These are phyloP conservation scores for Passalora sequoiae DNA, from an alignment of 2,329 filamentous ascomycete genomes.

Conservation along the genomic window DNA sequence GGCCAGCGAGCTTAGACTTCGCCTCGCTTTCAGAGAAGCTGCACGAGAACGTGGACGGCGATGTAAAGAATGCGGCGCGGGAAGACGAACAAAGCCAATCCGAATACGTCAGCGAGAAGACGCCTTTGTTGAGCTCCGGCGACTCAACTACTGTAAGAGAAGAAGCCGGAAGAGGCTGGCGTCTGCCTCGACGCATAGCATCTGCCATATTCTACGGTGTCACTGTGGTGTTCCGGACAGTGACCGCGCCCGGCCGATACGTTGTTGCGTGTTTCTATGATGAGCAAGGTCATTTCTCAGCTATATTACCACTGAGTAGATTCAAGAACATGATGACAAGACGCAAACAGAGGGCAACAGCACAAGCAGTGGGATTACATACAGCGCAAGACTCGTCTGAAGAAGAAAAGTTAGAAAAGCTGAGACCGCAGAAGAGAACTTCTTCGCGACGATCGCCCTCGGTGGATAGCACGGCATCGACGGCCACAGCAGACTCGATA, in stretches of 20 bases:
- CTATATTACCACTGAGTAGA: constrained; percentile 66
- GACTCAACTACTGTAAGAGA: constrained; percentile 9
- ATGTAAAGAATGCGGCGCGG: constrained; percentile 17
- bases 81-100: constrained; percentile 17
- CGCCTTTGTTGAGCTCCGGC: constrained; percentile 54
- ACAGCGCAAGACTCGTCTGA: constrained; percentile 30
- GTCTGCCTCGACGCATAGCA: constrained; percentile 54
- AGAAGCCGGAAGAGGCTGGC: constrained; percentile 18
- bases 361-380: constrained; percentile 29
- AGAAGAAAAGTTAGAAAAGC: constrained; percentile 26
- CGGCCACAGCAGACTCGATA: constrained; percentile 61
- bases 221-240: constrained; percentile 69
- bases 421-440: constrained; percentile 27
- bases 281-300: constrained; percentile 70
- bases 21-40: constrained; percentile 27
- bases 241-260: constrained; percentile 76
- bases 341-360: constrained; percentile 30
- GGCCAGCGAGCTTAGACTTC: constrained; percentile 15
- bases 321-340: constrained; percentile 48
- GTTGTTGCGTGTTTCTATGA: constrained; percentile 79
- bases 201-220: constrained; percentile 69
- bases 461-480: constrained; percentile 32
- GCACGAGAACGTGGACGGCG: constrained; percentile 13
- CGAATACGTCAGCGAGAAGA: constrained; percentile 55
- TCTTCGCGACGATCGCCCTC: constrained; percentile 39